These are phyloP conservation scores for Anacardium occidentale DNA, from an alignment of 345 rosid species.

Conservation along the genomic window DNA sequence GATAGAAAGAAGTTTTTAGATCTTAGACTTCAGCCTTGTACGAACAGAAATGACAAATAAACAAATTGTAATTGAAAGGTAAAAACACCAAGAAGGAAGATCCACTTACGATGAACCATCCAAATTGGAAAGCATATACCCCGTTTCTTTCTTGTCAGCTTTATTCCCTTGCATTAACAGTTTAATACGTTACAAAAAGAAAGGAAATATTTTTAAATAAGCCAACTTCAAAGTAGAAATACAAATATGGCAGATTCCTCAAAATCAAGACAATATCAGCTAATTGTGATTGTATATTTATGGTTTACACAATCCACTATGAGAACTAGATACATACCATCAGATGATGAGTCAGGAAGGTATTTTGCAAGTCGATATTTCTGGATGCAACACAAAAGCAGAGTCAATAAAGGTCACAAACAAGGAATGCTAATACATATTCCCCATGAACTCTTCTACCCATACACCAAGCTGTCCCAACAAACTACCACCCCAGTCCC, in stretches of 20 bases:
- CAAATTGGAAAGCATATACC: slow-evolving; percentile 71
- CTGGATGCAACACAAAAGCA: slow-evolving; percentile 46
- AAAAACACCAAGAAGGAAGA: slow-evolving; percentile 14
- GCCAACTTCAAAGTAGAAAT: background rate
- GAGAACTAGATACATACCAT: slow-evolving; percentile 53
- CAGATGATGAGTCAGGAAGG: slow-evolving; percentile 90
- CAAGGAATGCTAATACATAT: background rate
- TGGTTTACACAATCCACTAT: slow-evolving; percentile 12
- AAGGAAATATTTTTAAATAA: background rate
- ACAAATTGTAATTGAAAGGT: background rate
- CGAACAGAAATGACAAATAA: background rate
- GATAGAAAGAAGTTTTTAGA: background rate
- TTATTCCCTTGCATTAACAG: slow-evolving; percentile 66
- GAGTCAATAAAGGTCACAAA: slow-evolving; percentile 6
- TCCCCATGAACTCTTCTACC: background rate
- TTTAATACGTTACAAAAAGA: slow-evolving; percentile 23
- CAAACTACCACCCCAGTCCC: no score
- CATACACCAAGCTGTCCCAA: no score
- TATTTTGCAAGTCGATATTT: slow-evolving; percentile 93
- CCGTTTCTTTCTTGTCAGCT: slow-evolving; percentile 86
- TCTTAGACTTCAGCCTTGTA: slow-evolving; percentile 7
- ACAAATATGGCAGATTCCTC: background rate
- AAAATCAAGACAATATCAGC: slow-evolving; percentile 5
- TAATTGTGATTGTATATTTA: background rate
- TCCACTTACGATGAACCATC: slow-evolving; percentile 93